Conservation (phyloP, 1,284 basidiomycete species). For the Coniferiporia sulphurascens region DNA sequence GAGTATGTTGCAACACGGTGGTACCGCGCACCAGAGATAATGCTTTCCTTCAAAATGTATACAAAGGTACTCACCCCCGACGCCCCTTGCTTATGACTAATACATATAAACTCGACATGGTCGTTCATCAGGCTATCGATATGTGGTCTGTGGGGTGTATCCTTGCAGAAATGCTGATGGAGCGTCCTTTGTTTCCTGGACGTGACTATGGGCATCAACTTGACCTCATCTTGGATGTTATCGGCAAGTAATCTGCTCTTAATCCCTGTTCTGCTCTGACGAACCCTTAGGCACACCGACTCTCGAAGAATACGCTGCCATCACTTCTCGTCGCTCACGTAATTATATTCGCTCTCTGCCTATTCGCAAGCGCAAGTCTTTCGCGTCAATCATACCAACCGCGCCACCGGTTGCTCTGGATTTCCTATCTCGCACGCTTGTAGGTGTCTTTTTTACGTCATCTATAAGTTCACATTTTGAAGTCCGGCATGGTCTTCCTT, state of each 20-base stretch:
- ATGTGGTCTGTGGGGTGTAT: constrained; percentile 99
- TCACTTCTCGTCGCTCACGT: constrained; percentile 52
- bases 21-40: constrained; percentile 97
- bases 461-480: constrained; percentile 35
- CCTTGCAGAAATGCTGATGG: constrained; percentile 93
- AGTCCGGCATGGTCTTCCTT: constrained; percentile 56
- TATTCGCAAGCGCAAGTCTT: constrained; percentile 95
- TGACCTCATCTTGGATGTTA: constrained; percentile 96
- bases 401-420: constrained; percentile 94
- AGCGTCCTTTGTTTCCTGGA: constrained; percentile 98
- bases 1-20: constrained; percentile 96
- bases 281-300: constrained; percentile 48
- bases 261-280: constrained; percentile 85
- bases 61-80: constrained; percentile 38
- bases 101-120: too few relatives aligned
- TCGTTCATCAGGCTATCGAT: constrained; percentile 76
- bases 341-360: constrained; percentile 98
- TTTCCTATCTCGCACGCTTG: constrained; percentile 81
- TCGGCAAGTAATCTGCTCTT: constrained; percentile 96
- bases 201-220: constrained; percentile 98
- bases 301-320: constrained; percentile 12
- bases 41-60: constrained; percentile 95
- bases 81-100: too few relatives aligned
- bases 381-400: constrained; percentile 86
- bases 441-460: constrained; percentile 60